These are phyloP conservation scores for Fomitopsis schrenkii DNA, from an alignment of 1,284 basidiomycete species.

Conservation along the genomic window DNA sequence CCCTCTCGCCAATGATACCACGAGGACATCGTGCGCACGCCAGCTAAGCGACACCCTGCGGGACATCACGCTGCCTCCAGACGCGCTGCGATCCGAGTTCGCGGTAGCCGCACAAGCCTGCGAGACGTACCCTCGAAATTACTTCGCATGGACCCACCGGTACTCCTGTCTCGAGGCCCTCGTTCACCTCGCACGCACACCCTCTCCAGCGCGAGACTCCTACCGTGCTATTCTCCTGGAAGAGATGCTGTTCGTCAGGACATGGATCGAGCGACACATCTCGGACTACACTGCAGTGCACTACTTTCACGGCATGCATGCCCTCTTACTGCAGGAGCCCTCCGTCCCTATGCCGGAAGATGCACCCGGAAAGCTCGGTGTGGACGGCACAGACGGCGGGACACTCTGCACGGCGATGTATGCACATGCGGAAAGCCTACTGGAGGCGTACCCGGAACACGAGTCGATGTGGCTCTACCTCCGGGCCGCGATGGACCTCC, in stretches of 20 bases:
- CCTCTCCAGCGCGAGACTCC: conserved; percentile 8
- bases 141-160: conserved; percentile 64
- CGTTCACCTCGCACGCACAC: conserved; percentile 6
- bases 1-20: neutral
- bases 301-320: conserved; percentile 33
- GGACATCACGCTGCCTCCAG: conserved; percentile 22
- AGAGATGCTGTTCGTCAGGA: conserved; percentile 33
- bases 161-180: conserved; percentile 37
- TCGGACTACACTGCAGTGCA: conserved; percentile 64
- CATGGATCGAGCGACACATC: conserved; percentile 57
- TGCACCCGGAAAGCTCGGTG: neutral
- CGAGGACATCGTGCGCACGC: neutral
- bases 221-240: conserved; percentile 26
- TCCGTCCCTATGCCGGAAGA: neutral
- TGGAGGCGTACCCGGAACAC: conserved; percentile 45
- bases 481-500: conserved; percentile 24
- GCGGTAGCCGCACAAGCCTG: conserved; percentile 41
- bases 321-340: neutral
- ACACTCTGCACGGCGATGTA: neutral
- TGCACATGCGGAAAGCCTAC: conserved; percentile 42
- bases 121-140: conserved; percentile 61
- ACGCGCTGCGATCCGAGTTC: conserved; percentile 40
- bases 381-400: neutral
- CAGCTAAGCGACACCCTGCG: conserved; percentile 9
- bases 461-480: conserved; percentile 63